A percentile compares a stretch with the other conserved stretches of the same genome.
These are phyloP conservation scores for Lachnellula subtilissima DNA, from an alignment of 2,329 filamentous ascomycete species.

Conservation along the genomic window DNA sequence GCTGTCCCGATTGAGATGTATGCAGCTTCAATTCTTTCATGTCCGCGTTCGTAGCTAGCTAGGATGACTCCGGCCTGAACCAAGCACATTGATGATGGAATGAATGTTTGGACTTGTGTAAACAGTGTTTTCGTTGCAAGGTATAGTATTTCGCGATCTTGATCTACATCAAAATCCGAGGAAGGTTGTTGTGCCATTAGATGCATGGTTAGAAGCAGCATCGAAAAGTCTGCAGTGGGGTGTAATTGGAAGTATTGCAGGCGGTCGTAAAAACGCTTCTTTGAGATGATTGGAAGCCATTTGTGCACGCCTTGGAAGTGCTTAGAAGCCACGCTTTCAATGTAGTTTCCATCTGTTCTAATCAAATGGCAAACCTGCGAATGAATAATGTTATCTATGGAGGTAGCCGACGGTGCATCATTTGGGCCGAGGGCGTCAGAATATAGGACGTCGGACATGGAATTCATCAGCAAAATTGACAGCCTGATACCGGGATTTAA, in stretches of 20 bases:
- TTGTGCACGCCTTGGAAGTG: conserved; percentile 21
- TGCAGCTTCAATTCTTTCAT: conserved; percentile 19
- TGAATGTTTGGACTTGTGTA: conserved; percentile 21
- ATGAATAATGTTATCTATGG: conserved; percentile 12
- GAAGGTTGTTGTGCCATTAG: conserved; percentile 19
- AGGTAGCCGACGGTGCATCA: neutral
- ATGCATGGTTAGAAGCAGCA: conserved; percentile 19
- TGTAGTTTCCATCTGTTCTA: conserved; percentile 9
- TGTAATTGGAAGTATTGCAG: conserved; percentile 6
- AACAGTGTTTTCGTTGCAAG: conserved; percentile 22
- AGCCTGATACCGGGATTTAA: conserved; percentile 14
- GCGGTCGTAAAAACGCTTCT: conserved; percentile 14
- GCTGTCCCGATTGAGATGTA: conserved; percentile 19
- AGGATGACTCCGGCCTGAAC: conserved; percentile 20
- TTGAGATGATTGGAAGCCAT: conserved; percentile 23
- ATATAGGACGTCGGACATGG: conserved; percentile 18
- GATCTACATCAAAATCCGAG: conserved; percentile 9
- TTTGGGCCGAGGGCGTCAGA: conserved; percentile 3
- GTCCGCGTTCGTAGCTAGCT: conserved; percentile 19
- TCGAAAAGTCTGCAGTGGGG: conserved; percentile 19
- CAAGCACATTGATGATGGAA: conserved; percentile 15
- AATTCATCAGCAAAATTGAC: conserved; percentile 17
- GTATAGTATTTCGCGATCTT: conserved; percentile 20
- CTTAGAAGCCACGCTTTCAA: conserved; percentile 13
- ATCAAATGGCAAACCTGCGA: conserved; percentile 19